phyloP scores from a whole-genome alignment of 768 basidiomycete species.

The Candolleomyces aberdarensis region DNA sequence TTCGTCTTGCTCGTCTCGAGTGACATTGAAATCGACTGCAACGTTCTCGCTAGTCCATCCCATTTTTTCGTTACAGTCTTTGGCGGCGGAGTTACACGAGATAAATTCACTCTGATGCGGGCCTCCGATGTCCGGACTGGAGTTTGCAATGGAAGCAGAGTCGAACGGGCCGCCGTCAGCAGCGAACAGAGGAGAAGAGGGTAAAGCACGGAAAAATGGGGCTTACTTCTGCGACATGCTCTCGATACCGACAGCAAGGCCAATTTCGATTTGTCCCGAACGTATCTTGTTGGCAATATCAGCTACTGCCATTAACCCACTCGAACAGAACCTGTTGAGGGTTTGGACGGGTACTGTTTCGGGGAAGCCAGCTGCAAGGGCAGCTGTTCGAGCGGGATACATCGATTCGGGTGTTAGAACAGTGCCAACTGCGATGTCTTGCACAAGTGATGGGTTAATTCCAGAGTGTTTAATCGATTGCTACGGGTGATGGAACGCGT shows the following conservation, averaged over 20 bases:
- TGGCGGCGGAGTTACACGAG: slow-evolving; percentile 49
- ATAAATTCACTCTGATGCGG: slow-evolving; percentile 62
- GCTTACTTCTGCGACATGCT: slow-evolving; percentile 77
- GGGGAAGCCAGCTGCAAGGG: slow-evolving; percentile 79
- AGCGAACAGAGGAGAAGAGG: neutral
- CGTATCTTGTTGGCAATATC: slow-evolving; percentile 74
- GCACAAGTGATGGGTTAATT: slow-evolving; percentile 63
- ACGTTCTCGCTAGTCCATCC: slow-evolving; percentile 91
- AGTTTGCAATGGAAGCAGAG: neutral
- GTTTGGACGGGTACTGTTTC: slow-evolving; percentile 71
- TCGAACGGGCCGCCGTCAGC: neutral
- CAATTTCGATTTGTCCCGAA: slow-evolving; percentile 76
- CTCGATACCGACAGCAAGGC: slow-evolving; percentile 81
- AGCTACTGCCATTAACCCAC: slow-evolving; percentile 82
- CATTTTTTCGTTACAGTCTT: slow-evolving; percentile 71
- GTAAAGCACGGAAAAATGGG: neutral
- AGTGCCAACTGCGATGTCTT: slow-evolving; percentile 79
- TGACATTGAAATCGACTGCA: slow-evolving; percentile 66
- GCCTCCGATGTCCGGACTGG: slow-evolving; percentile 63
- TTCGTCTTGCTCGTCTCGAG: slow-evolving; percentile 72
- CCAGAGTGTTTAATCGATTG: slow-evolving; percentile 55
- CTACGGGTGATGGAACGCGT: slow-evolving; percentile 27
- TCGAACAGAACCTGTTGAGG: slow-evolving; percentile 81
- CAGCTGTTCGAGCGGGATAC: slow-evolving; percentile 71
- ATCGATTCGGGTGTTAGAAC: slow-evolving; percentile 62